Evolutionary conservation across 768 basidiomycete genomes (phyloP).

Genomic region (Favolaschia claudopus): DNA sequence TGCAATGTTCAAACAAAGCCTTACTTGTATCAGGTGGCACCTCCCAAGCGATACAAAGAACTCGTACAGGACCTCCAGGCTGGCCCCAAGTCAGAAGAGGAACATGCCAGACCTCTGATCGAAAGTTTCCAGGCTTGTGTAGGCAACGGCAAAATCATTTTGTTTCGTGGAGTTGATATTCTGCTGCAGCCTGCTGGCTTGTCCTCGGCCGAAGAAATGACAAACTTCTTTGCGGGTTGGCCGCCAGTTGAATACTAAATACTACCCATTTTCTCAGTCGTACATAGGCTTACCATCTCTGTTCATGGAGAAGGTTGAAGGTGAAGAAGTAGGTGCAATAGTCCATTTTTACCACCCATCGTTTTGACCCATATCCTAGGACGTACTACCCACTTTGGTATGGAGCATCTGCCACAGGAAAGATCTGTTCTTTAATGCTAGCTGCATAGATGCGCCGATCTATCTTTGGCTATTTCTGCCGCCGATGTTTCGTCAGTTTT

Average conservation of each 20-base stretch:
- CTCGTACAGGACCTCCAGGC: slow-evolving; percentile 52
- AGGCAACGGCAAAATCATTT: background rate
- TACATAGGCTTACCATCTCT: slow-evolving; percentile 59
- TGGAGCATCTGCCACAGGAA: background rate
- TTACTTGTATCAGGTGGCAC: slow-evolving; percentile 59
- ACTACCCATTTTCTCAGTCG: background rate
- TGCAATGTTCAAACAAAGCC: background rate
- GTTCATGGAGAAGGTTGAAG: slow-evolving; percentile 65
- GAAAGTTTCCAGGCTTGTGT: slow-evolving; percentile 53
- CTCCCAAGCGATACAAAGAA: slow-evolving; percentile 63
- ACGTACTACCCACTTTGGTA: slow-evolving; percentile 46
- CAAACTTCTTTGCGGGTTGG: slow-evolving; percentile 66
- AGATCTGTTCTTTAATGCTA: background rate
- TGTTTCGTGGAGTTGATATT: background rate
- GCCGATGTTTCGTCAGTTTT: slow-evolving; percentile 78
- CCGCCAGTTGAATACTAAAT: too few relatives aligned
- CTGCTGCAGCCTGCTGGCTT: slow-evolving; percentile 56
- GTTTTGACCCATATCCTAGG: slow-evolving; percentile 6
- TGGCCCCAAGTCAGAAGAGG: slow-evolving; percentile 53
- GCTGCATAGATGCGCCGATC: slow-evolving; percentile 70
- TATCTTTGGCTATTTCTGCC: slow-evolving; percentile 81
- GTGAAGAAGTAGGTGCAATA: slow-evolving; percentile 53
- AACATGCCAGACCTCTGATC: slow-evolving; percentile 53
- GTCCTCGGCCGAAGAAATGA: slow-evolving; percentile 63
- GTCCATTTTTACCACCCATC: slow-evolving; percentile 1